Base-by-base conservation (phyloP, 805 yeast genomes). In the Candida suzukii region DNA sequence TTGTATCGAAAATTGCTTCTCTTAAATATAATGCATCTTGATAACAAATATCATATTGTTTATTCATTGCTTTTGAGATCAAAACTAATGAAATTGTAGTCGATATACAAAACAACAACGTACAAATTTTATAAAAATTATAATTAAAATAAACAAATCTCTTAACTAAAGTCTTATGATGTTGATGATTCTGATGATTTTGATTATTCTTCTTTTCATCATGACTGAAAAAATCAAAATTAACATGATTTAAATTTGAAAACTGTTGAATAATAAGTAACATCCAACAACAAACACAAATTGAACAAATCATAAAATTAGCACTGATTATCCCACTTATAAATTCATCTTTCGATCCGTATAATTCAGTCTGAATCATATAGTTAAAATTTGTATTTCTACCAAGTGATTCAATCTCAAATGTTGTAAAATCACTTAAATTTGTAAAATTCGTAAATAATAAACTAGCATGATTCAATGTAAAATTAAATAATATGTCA, bases 281-380 rank as follows among this genome's bases (percentile, higher is more conserved):
- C 77, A 84, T 76, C 95, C 95, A 86, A 22, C 80, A 67, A 14
- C 81, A 71, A 6, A 77, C 75, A 45, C 78, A 76, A 17, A 75
- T 65, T 0, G 80, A 76, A 41, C 76, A 68, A 4, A 73, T 53
- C n/a, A 72, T 71, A 58, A 76, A 79, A 35, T 74, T 60, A 3
- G 78, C 60, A 33, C 70, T 56, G 2, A 70, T 56, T 35, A 68
- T 64, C 14, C 75, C 64, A 20, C 59, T 55, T 4, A 51, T 45
- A 41, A 70, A 71, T 1, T 50, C 43, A 41, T 70, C 74, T 41
- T 56, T 63, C 4, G 43, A 20, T 9, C 13, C 29, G 3, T 14
- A 2, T 3, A 35, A 24, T 9, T 14, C 18, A 11, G 4, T 13
- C 4, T 21, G 4, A 11, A 31, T 31, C 18, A n/a, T 9, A 3